Base-by-base conservation (phyloP, 2,329 filamentous ascomycete species). In the Aspergillus ochraceoroseus region DNA sequence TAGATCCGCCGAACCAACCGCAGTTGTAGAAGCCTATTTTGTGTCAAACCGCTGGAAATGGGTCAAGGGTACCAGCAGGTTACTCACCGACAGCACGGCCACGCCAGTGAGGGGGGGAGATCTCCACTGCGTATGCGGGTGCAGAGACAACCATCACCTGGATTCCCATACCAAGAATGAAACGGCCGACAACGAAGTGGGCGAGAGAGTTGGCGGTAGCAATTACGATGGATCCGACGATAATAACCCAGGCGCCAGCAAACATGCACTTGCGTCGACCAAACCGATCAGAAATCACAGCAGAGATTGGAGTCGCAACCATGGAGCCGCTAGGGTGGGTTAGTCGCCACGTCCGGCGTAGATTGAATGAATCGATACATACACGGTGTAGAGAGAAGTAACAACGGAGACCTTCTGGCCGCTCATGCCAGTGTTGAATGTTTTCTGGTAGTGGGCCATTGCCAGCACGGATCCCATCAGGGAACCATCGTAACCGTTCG, bases 1-100 rank as follows among this genome's bases (percentile, higher is more conserved):
- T 74, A 29, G 67, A 63, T 32, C 72, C 72, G 26, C 71, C 71
- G 38, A 73, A 75, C 70, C 70, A 75, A 38, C 72, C 72, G 40
- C 70, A 74, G 60, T 76, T 76, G 55, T 75, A 75, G 58, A 76
- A 57, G 4, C 57, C 57, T 56, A 64, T 7, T 5, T 7, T n/a
- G n/a, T n/a, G n/a, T n/a, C n/a, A n/a, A n/a, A n/a, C n/a, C n/a
- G n/a, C n/a, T n/a, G n/a, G n/a, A n/a, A n/a, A n/a, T n/a, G n/a
- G n/a, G n/a, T n/a, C n/a, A n/a, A n/a, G n/a, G n/a, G n/a, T n/a
- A n/a, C n/a, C n/a, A n/a, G n/a, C n/a, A n/a, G n/a, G n/a, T n/a
- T n/a, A n/a, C n/a, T n/a, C n/a, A n/a, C n/a, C n/a, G n/a, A n/a
- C n/a, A n/a, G n/a, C 7, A 30, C 71, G 70, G 12, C 71, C 71